phyloP scores from a whole-genome alignment of 768 basidiomycete species.

The Phlegmacium glaucopus region DNA sequence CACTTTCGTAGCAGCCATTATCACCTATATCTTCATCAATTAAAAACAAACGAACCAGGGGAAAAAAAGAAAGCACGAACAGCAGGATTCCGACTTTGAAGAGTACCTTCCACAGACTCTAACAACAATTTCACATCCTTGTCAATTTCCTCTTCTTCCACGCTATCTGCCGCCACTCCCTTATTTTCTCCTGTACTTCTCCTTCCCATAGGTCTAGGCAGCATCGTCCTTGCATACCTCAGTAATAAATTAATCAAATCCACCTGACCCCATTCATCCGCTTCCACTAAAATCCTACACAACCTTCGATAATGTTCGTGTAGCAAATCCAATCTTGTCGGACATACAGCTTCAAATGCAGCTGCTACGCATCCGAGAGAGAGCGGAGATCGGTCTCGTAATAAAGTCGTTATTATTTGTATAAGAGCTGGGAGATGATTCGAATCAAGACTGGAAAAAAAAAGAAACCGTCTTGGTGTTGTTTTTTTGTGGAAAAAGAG shows the following conservation, averaged over 20 bases:
- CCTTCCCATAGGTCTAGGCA: constrained; percentile 53
- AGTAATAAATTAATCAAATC: constrained; percentile 73
- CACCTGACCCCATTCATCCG: constrained; percentile 96
- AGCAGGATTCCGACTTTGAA: constrained; percentile 85
- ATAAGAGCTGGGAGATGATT: constrained; percentile 71
- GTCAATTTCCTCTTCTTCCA: constrained; percentile 60
- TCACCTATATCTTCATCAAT: constrained; percentile 49
- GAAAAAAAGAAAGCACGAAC: constrained; percentile 49
- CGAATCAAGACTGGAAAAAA: constrained; percentile 59
- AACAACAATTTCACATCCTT: constrained; percentile 75
- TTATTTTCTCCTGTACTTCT: constrained; percentile 13
- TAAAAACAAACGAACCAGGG: background rate
- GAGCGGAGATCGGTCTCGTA: constrained; percentile 77
- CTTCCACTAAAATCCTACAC: constrained; percentile 81
- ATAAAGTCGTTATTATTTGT: constrained; percentile 58
- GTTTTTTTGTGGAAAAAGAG: too few relatives aligned
- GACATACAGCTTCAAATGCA: constrained; percentile 87
- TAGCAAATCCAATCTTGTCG: constrained; percentile 80
- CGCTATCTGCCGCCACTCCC: constrained; percentile 9
- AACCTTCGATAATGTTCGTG: constrained; percentile 86
- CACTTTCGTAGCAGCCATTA: constrained; percentile 68
- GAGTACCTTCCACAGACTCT: constrained; percentile 67
- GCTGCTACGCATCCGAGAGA: constrained; percentile 83
- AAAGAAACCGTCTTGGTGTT: too few relatives aligned
- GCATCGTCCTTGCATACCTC: constrained; percentile 83